These are phyloP conservation scores for Akanthomyces uredinophilus DNA, from an alignment of 2,329 filamentous ascomycete genomes.

Conservation along the genomic window DNA sequence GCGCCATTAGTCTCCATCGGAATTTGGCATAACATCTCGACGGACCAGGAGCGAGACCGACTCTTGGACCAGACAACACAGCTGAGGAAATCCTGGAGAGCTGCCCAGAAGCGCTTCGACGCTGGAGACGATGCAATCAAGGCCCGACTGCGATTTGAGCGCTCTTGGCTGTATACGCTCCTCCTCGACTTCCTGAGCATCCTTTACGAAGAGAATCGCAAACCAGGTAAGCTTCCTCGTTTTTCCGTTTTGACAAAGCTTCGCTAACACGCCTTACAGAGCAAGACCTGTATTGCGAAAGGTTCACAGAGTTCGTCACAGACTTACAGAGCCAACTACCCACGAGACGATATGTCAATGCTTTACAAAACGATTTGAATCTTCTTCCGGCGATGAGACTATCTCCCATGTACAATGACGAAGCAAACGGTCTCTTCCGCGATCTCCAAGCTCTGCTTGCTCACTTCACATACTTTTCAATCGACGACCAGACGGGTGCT, in stretches of 20 bases:
- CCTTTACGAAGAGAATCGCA: slow-evolving; percentile 53
- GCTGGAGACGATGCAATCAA: slow-evolving; percentile 75
- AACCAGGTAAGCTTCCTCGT: background rate
- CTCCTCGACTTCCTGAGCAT: slow-evolving; percentile 75
- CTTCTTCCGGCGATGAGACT: slow-evolving; percentile 70
- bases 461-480: slow-evolving; percentile 83
- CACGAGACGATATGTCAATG: slow-evolving; percentile 89
- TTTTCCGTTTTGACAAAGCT: too few relatives aligned
- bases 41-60: slow-evolving; percentile 66
- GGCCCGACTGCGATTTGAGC: slow-evolving; percentile 78
- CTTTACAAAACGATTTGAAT: slow-evolving; percentile 80
- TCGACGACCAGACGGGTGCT: slow-evolving; percentile 83
- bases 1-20: slow-evolving; percentile 91
- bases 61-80: slow-evolving; percentile 69
- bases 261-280: slow-evolving; percentile 42
- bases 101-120: slow-evolving; percentile 79
- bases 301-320: slow-evolving; percentile 85
- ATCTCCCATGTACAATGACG: slow-evolving; percentile 71
- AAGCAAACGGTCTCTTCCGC: slow-evolving; percentile 70
- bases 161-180: slow-evolving; percentile 87
- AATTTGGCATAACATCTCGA: slow-evolving; percentile 90
- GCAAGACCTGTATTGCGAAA: slow-evolving; percentile 77
- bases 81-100: slow-evolving; percentile 85
- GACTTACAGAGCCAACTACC: slow-evolving; percentile 92
- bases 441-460: slow-evolving; percentile 75